Base-by-base conservation (phyloP, 352 stramenopile species). In the Lagenidium giganteum region DNA sequence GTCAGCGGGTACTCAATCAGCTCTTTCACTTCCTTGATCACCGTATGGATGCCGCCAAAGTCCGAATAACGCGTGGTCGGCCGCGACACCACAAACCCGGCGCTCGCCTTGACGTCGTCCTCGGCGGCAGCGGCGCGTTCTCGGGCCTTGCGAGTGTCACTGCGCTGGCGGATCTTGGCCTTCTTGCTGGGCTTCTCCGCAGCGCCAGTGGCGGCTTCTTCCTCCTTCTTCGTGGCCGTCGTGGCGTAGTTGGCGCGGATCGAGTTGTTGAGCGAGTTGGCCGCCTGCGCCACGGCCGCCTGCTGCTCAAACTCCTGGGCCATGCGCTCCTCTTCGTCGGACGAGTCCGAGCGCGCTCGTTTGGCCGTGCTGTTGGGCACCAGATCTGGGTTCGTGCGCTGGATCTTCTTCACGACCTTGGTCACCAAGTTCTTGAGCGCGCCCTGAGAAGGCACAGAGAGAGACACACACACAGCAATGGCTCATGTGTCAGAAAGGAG, bases 1-100 rank as follows among this genome's bases (percentile, higher is more conserved):
- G 83, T 95, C 27, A 98, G 57, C 28, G 92, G 92, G 62, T 97
- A 98, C 70, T 96, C 87, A 54, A 97, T 96, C n/a, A 98, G 83
- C 54, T 98, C 87, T 16, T 88, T 75, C 16, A 96, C 78, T 31
- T 95, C 85, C 59, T 95, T 75, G 26, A 96, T 51, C 54, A 95
- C 85, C 5, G 59, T 44, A 11, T 95, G 82, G 38, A 97, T 89
- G 38, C 88, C 88, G 31, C 86, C 88, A 47, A 97, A 79, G 57
- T 97, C 87, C 27, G 68, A 66, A 67, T 96, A 96, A 32, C 83
- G 70, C 20, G 77, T 79, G n/a, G 57, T 81, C 5, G 82, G 82
- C 4, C 79, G 61, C 18, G 77, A 77, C 13, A 92, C 79, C 13
- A 94, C 64, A 40, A 91, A 91, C 18, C 72, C 26, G 33, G 35